phyloP scores from a whole-genome alignment of 2,329 filamentous ascomycete species.

The Colletotrichum kahawae region DNA sequence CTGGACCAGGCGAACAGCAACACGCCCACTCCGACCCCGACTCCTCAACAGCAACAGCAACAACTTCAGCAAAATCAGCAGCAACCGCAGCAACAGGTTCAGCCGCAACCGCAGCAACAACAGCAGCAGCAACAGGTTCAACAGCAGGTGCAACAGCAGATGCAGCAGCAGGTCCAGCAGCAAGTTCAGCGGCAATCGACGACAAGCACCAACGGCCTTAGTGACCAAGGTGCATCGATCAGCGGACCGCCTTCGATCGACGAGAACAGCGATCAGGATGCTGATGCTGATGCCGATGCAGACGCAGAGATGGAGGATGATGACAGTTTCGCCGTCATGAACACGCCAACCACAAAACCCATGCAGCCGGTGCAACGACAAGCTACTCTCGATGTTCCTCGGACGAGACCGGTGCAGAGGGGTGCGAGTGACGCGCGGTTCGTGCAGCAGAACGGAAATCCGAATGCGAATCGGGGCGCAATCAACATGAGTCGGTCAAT shows the following conservation, averaged over 20 bases:
- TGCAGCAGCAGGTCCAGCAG: constrained; percentile 27
- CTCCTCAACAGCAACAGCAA: constrained; percentile 25
- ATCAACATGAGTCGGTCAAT: constrained; percentile 50
- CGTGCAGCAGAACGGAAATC: constrained; percentile 46
- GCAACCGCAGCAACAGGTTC: constrained; percentile 37
- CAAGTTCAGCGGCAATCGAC: constrained; percentile 32
- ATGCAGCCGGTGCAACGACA: constrained; percentile 43
- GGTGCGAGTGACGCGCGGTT: constrained; percentile 40
- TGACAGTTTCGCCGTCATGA: constrained; percentile 58
- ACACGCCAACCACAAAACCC: constrained; percentile 41
- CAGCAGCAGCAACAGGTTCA: constrained; percentile 31
- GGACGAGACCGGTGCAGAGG: constrained; percentile 40
- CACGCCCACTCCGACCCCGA: constrained; percentile 24
- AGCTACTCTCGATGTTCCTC: constrained; percentile 47
- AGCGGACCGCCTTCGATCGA: constrained; percentile 46
- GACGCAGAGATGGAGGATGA: constrained; percentile 62
- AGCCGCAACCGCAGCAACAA: constrained; percentile 34
- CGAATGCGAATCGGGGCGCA: constrained; percentile 37
- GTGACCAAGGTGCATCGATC: constrained; percentile 37
- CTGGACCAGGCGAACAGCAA: constrained; percentile 40
- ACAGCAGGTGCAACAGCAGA: constrained; percentile 23
- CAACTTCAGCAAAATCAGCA: constrained; percentile 26
- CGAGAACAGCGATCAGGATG: constrained; percentile 52
- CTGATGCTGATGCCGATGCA: constrained; percentile 45
- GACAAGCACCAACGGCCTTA: constrained; percentile 39